Evolutionary conservation across 192 early-diverging fungal genomes (phyloP).

Genomic region (Backusella mclennaniae): DNA sequence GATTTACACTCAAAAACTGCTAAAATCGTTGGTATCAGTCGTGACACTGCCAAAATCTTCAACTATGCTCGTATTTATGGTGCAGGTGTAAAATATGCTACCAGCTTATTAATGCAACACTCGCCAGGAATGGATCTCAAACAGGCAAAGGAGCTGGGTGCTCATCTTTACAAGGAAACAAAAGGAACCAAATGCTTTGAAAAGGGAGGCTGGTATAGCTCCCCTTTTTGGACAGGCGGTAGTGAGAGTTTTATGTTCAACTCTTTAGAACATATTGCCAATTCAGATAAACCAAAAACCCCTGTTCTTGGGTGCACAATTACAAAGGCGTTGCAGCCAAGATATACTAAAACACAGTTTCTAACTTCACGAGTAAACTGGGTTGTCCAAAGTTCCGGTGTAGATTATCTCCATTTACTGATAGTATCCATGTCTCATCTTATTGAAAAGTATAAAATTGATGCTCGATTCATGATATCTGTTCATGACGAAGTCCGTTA

Average conservation of each 20-base stretch:
- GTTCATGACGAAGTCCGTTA: conserved; percentile 96
- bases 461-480: conserved; percentile 83
- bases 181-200: conserved; percentile 68
- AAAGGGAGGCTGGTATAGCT: conserved; percentile 21
- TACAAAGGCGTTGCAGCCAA: conserved; percentile 76
- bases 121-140: conserved; percentile 65
- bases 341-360: conserved; percentile 57
- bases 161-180: conserved; percentile 72
- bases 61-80: conserved; percentile 98
- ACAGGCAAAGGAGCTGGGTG: conserved; percentile 65
- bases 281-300: conserved; percentile 68
- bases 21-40: conserved; percentile 77
- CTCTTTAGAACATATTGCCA: conserved; percentile 78
- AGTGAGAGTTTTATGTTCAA: conserved; percentile 96
- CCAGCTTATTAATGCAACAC: conserved; percentile 75
- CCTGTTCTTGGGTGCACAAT: conserved; percentile 88
- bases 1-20: conserved; percentile 95
- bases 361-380: conserved; percentile 92
- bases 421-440: conserved; percentile 87
- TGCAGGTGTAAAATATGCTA: conserved; percentile 83
- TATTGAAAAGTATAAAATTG: conserved; percentile 70
- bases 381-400: conserved; percentile 97
- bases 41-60: conserved; percentile 92
- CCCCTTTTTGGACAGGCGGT: conserved; percentile 85
- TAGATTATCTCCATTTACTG: conserved; percentile 94